Conservation (phyloP, 495 filamentous ascomycete species). For the Xylaria castorea region DNA sequence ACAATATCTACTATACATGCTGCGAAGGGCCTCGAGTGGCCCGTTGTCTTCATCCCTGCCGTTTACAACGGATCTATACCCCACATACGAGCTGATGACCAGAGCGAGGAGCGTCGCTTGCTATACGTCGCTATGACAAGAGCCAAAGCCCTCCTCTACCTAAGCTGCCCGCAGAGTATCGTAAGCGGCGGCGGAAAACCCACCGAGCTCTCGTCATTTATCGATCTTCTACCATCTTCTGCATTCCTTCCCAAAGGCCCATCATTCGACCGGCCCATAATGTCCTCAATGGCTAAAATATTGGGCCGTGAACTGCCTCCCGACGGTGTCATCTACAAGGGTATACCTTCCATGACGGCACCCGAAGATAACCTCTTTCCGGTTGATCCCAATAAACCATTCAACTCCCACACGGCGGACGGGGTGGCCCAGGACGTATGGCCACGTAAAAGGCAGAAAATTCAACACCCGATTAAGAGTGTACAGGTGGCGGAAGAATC, state of each 20-base stretch:
- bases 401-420: conserved; percentile 17
- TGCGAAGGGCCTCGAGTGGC: conserved; percentile 97
- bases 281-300: conserved; percentile 50
- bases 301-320: conserved; percentile 48
- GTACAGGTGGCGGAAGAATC: conserved; percentile 36
- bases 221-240: conserved; percentile 41
- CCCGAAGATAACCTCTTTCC: conserved; percentile 51
- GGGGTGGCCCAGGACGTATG: conserved; percentile 24
- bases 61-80: conserved; percentile 93
- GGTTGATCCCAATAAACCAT: conserved; percentile 43
- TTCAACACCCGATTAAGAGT: conserved; percentile 28
- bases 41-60: conserved; percentile 92
- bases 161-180: conserved; percentile 73
- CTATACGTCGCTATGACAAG: conserved; percentile 99
- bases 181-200: conserved; percentile 42
- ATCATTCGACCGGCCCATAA: conserved; percentile 50
- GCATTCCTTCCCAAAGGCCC: conserved; percentile 52
- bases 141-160: conserved; percentile 88
- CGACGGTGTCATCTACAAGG: conserved; percentile 48
- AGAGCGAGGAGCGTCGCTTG: conserved; percentile 86
- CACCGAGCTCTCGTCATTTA: conserved; percentile 50
- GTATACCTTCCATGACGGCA: conserved; percentile 48
- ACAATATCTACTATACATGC: conserved; percentile 98
- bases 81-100: conserved; percentile 89
- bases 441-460: conserved; percentile 41